Percentiles rank a stretch among this genome's conserved stretches.
phyloP scores from a whole-genome alignment of 2,329 filamentous ascomycete species.

The Lasiodiplodia theobromae region DNA sequence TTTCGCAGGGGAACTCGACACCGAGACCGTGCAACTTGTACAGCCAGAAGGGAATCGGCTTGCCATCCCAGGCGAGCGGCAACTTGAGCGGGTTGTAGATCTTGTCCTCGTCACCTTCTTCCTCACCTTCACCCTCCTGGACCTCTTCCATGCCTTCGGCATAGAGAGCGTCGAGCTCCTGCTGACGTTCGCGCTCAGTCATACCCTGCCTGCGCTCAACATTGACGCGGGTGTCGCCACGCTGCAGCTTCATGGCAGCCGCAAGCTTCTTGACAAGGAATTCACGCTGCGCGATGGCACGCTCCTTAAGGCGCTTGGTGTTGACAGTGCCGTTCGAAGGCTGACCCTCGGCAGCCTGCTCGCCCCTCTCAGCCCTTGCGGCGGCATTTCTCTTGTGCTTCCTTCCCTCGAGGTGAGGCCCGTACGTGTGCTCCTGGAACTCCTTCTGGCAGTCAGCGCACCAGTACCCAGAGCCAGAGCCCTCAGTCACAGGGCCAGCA shows the following conservation, averaged over 20 bases:
- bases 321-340: constrained; percentile 4
- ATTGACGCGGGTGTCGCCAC: constrained; percentile 88
- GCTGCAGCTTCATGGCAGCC: constrained; percentile 82
- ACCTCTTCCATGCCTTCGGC: constrained; percentile 61
- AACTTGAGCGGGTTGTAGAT: constrained; percentile 98
- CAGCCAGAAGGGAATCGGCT: constrained; percentile 92
- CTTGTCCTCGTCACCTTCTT: constrained; percentile 76
- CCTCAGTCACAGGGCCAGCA: constrained; percentile 50
- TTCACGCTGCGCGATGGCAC: constrained; percentile 88
- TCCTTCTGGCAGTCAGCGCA: constrained; percentile 92
- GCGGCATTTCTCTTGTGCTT: constrained; percentile 90
- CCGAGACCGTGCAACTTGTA: constrained; percentile 96
- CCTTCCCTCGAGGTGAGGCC: constrained; percentile 84
- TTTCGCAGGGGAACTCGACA: constrained; percentile 93
- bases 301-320: constrained; percentile 71
- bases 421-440: constrained; percentile 96
- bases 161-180: constrained; percentile 89
- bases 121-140: constrained; percentile 63
- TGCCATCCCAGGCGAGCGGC: constrained; percentile 96
- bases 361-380: constrained; percentile 52
- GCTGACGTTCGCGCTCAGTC: constrained; percentile 93
- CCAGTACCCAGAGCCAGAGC: constrained; percentile 76
- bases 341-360: constrained; percentile 33
- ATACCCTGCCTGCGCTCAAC: constrained; percentile 97
- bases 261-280: constrained; percentile 81